Conservation (phyloP, 2,329 filamentous ascomycete species). For the Colletotrichum liriopes region DNA sequence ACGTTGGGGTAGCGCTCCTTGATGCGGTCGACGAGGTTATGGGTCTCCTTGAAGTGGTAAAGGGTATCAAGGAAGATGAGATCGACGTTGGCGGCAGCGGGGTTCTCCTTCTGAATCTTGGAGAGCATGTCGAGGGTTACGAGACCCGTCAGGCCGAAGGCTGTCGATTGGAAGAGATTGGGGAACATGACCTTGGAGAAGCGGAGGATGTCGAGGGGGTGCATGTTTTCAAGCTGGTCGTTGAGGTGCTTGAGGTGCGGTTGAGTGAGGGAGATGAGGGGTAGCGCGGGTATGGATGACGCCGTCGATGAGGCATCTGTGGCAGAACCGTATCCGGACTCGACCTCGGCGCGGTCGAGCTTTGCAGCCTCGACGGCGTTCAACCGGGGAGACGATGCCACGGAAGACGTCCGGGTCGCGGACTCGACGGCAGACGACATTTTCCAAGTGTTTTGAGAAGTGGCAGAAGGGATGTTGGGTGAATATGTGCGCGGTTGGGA, state of each 20-base stretch:
- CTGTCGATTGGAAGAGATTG: constrained; percentile 88
- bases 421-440: constrained; percentile 52
- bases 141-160: constrained; percentile 85
- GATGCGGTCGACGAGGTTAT: constrained; percentile 81
- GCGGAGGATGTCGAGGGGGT: constrained; percentile 90
- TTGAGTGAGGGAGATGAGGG: constrained; percentile 88
- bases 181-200: constrained; percentile 95
- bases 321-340: constrained; percentile 87
- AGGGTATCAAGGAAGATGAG: constrained; percentile 88
- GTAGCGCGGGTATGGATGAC: constrained; percentile 76
- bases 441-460: constrained; percentile 50
- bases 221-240: constrained; percentile 87
- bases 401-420: constrained; percentile 56
- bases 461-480: constrained; percentile 34
- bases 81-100: constrained; percentile 72
- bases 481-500: constrained; percentile 14
- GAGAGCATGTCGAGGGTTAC: constrained; percentile 90
- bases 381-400: constrained; percentile 56
- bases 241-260: constrained; percentile 94
- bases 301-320: constrained; percentile 55
- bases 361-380: constrained; percentile 57
- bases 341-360: constrained; percentile 65
- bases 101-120: constrained; percentile 77
- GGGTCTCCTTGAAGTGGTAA: constrained; percentile 86
- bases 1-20: constrained; percentile 83